phyloP scores from a whole-genome alignment of 306 rosid species.

The Casuarina cunninghamiana region DNA sequence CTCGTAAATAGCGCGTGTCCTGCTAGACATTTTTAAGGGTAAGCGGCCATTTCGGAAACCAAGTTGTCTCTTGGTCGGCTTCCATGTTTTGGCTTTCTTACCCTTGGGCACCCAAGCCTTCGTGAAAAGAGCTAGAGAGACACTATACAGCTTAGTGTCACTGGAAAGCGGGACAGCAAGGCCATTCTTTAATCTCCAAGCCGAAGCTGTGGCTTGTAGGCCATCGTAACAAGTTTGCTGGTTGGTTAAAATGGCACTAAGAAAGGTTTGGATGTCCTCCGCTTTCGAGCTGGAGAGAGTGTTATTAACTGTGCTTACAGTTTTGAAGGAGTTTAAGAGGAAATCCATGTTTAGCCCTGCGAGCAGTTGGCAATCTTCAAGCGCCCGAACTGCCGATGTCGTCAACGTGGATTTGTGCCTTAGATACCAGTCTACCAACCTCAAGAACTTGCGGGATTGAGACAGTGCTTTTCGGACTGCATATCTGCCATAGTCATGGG shows the following conservation, averaged over 20 bases:
- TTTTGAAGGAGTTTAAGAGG: slow-evolving; percentile 46
- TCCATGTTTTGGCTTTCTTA: slow-evolving; percentile 28
- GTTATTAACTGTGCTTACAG: slow-evolving; percentile 40
- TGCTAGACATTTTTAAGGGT: slow-evolving; percentile 69
- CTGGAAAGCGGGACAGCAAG: slow-evolving; percentile 57
- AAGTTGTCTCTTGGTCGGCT: slow-evolving; percentile 31
- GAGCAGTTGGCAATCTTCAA: slow-evolving; percentile 62
- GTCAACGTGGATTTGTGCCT: slow-evolving; percentile 36
- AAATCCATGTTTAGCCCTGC: slow-evolving; percentile 68
- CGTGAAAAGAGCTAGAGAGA: slow-evolving; percentile 69
- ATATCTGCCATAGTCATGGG: slow-evolving; percentile 60
- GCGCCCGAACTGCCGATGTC: slow-evolving; percentile 52
- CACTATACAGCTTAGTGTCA: slow-evolving; percentile 77
- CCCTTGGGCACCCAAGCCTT: slow-evolving; percentile 68
- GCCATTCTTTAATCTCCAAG: slow-evolving; percentile 64
- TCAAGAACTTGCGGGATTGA: slow-evolving; percentile 55
- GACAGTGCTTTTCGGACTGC: slow-evolving; percentile 62
- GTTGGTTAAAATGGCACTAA: slow-evolving; percentile 78
- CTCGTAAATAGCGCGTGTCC: slow-evolving; percentile 56
- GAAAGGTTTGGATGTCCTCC: slow-evolving; percentile 56
- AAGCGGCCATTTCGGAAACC: slow-evolving; percentile 62
- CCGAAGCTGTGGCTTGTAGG: slow-evolving; percentile 58
- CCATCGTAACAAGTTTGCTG: slow-evolving; percentile 86
- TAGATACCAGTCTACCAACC: slow-evolving; percentile 46
- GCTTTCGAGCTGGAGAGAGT: slow-evolving; percentile 52